Evolutionary conservation across 1,284 basidiomycete species (phyloP).

Genomic region (Ustilago crameri): DNA sequence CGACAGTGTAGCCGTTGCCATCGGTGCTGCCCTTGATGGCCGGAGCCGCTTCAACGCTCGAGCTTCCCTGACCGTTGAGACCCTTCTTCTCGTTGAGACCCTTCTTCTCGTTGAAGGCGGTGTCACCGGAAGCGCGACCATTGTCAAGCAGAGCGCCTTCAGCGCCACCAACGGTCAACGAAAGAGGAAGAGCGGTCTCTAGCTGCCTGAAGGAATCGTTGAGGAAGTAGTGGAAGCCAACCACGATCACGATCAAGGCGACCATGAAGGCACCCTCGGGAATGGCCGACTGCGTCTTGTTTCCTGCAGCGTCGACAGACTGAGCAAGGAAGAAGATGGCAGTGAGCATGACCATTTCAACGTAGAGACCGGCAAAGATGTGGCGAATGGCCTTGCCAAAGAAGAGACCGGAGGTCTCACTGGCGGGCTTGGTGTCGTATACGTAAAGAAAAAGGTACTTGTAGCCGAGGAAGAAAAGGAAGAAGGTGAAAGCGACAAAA

Average conservation of each 20-base stretch:
- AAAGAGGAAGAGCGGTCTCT: constrained; percentile 56
- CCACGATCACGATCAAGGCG: constrained; percentile 81
- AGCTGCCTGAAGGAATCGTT: constrained; percentile 64
- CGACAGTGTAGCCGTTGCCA: constrained; percentile 27
- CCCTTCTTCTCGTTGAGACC: no score
- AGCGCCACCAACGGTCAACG: constrained; percentile 36
- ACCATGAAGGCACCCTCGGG: constrained; percentile 77
- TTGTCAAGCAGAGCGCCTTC: constrained; percentile 15
- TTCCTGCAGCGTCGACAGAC: constrained; percentile 41
- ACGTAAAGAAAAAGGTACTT: constrained; percentile 74
- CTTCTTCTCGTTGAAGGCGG: constrained; percentile 52
- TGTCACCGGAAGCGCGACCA: constrained; percentile 43
- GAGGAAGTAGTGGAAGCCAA: constrained; percentile 70
- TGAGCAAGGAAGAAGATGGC: constrained; percentile 65
- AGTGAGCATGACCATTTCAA: constrained; percentile 62
- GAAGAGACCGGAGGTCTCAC: constrained; percentile 92
- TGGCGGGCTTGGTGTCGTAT: constrained; percentile 76
- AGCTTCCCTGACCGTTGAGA: constrained; percentile 12
- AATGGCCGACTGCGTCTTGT: constrained; percentile 51
- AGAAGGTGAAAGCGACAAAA: constrained; percentile 83
- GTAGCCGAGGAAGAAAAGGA: constrained; percentile 77
- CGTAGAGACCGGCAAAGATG: constrained; percentile 80
- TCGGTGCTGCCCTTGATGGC: constrained; percentile 12
- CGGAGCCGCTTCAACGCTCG: constrained; percentile 16
- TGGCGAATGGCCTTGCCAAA: constrained; percentile 95